A percentile compares a stretch with the other conserved stretches of the same genome.
phyloP scores from a whole-genome alignment of 768 basidiomycete species.

The Mycena leptocephala region DNA sequence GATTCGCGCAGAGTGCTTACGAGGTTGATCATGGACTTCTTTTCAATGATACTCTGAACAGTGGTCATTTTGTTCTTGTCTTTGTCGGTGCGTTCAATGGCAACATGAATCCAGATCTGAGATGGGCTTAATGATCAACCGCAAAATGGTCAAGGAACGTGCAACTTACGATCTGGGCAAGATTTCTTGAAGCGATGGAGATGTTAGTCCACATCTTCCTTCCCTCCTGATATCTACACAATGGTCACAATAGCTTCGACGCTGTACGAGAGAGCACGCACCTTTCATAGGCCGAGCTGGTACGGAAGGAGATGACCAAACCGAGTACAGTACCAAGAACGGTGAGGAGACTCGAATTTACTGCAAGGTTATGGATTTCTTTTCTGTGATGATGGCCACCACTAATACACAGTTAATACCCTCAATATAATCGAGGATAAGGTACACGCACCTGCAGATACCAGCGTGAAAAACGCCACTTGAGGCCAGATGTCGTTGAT shows the following conservation, averaged over 20 bases:
- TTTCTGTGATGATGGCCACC: conserved; percentile 29
- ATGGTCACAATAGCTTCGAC: neutral
- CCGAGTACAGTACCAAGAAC: conserved; percentile 84
- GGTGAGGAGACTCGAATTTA: conserved; percentile 62
- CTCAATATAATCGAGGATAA: neutral
- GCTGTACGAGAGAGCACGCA: conserved; percentile 35
- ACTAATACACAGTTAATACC: conserved; percentile 12
- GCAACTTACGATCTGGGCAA: conserved; percentile 70
- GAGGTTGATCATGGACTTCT: conserved; percentile 83
- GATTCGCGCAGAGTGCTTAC: conserved; percentile 49
- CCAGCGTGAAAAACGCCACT: conserved; percentile 70
- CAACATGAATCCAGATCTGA: conserved; percentile 73
- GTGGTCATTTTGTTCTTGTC: conserved; percentile 47
- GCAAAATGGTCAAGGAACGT: neutral
- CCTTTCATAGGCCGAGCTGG: conserved; percentile 81
- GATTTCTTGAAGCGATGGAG: conserved; percentile 63
- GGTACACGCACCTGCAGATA: conserved; percentile 67
- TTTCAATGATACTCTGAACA: conserved; percentile 73
- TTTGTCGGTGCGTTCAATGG: conserved; percentile 59
- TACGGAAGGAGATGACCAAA: conserved; percentile 82
- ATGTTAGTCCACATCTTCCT: conserved; percentile 83
- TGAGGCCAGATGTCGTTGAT: conserved; percentile 80
- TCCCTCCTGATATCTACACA: conserved; percentile 74
- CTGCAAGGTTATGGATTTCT: conserved; percentile 21
- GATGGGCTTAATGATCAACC: neutral